These are phyloP conservation scores for Skeletonema grethae DNA, from an alignment of 108 stramenopile species.

Conservation along the genomic window DNA sequence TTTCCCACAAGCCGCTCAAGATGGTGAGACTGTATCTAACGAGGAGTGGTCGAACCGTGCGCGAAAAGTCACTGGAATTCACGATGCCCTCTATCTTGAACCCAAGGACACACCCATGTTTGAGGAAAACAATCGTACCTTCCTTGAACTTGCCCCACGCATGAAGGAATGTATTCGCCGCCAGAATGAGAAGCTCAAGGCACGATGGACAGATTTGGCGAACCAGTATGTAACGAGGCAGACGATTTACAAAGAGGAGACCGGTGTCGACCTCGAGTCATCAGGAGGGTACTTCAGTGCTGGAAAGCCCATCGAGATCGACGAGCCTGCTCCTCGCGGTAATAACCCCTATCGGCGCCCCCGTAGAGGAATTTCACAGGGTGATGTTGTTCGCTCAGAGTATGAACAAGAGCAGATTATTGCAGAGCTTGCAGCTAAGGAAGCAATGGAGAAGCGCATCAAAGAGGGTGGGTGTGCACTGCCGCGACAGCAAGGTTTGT, in stretches of 20 bases:
- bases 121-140: slow-evolving; percentile 49
- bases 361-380: slow-evolving; percentile 50
- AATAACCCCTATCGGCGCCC: slow-evolving; percentile 86
- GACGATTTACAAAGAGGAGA: slow-evolving; percentile 52
- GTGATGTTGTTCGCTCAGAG: slow-evolving; percentile 77
- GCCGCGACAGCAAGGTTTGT: slow-evolving; percentile 61
- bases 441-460: slow-evolving; percentile 86
- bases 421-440: slow-evolving; percentile 84
- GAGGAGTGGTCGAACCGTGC: slow-evolving; percentile 73
- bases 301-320: slow-evolving; percentile 6
- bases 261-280: slow-evolving; percentile 34
- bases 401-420: slow-evolving; percentile 93
- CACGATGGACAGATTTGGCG: slow-evolving; percentile 67
- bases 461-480: slow-evolving; percentile 74
- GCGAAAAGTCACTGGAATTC: slow-evolving; percentile 67
- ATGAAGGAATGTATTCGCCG: slow-evolving; percentile 72
- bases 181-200: slow-evolving; percentile 55
- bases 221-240: slow-evolving; percentile 75
- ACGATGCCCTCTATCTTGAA: slow-evolving; percentile 74
- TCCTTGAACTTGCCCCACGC: slow-evolving; percentile 53
- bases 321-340: slow-evolving; percentile 15
- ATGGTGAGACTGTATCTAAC: slow-evolving; percentile 21
- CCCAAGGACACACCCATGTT: slow-evolving; percentile 74
- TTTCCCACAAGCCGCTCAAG: slow-evolving; percentile 11
- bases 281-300: slow-evolving; percentile 50